Base-by-base conservation (phyloP, 352 stramenopile genomes). In the Plasmopara halstedii region DNA sequence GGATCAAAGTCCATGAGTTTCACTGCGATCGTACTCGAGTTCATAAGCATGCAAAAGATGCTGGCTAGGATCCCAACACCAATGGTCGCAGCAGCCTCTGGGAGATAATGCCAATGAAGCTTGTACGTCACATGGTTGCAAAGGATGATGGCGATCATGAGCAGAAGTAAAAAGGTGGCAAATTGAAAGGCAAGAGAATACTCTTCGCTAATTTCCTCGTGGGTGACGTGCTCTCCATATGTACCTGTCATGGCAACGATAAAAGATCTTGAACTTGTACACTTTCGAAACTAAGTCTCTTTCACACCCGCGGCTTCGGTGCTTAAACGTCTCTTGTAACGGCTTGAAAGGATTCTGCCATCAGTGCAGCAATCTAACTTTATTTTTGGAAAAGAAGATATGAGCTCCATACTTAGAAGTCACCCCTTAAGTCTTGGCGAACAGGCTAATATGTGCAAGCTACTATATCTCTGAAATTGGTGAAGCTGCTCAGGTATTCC, bases 1-100 rank as follows among this genome's bases (percentile, higher is more conserved):
- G 86, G 81, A 60, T 92, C 80, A 83, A 97, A 97, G 59, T 83
- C 60, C 78, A 86, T 87, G 21, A 90, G 68, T 32, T 70, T 79
- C 18, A 69, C 69, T 0, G 75, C 75, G 45, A 90, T 83, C 10
- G 67, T 72, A 46, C 81, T 78, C 3, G 73, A 82, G 48, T 86
- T 73, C 53, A 63, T 60, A 17, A 88, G 41, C 42, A 70, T 45
- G 31, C 69, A 84, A 26, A 88, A 39, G 32, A 88, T 50, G 20
- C 72, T 84, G 25, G 70, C 72, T 0, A 70, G 42, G 26, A 81
- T 66, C 10, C 71, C 76, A 14, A 90, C 67, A 14, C 62, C 67
- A 43, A 87, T 90, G 23, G 69, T 85, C 0, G 71, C 73, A 50
- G 50, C 75, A 9, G 82, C 75, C 41, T 91, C 79, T 0, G 79